A percentile compares a stretch with the other conserved stretches of the same genome.
These are phyloP conservation scores for Fusarium robinianum DNA, from an alignment of 2,329 filamentous ascomycete genomes.

Conservation along the genomic window DNA sequence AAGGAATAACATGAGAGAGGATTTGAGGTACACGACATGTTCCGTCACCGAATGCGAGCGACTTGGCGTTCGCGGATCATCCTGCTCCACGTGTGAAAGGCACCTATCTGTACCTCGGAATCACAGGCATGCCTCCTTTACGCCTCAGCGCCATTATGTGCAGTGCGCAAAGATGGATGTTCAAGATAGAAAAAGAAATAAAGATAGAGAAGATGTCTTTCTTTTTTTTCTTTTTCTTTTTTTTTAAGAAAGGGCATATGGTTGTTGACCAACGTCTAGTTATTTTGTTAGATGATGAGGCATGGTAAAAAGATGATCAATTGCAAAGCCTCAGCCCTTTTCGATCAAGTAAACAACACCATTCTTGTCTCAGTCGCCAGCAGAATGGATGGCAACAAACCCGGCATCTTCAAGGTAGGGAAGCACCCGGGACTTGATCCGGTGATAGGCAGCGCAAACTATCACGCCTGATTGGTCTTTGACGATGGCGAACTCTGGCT, in stretches of 20 bases:
- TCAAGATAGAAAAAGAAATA: too few relatives aligned
- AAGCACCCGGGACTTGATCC: constrained; percentile 17
- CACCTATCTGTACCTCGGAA: constrained; percentile 9
- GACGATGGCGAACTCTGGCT: constrained; percentile 32
- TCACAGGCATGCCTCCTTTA: constrained; percentile 4
- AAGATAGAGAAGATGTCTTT: too few relatives aligned
- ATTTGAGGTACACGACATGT: constrained; percentile 5
- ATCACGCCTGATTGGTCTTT: constrained; percentile 35
- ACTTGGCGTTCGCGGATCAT: constrained; percentile 11
- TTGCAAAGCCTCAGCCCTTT: constrained; percentile 2
- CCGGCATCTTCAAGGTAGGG: constrained; percentile 24
- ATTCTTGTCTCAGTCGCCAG: constrained; percentile 18
- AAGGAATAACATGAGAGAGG: too few relatives aligned
- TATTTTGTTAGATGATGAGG: constrained; percentile 2
- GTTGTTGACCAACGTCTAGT: neutral
- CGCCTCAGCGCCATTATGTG: too few relatives aligned
- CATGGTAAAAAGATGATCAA: constrained; percentile 2
- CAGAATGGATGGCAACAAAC: constrained; percentile 9
- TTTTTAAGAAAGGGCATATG: too few relatives aligned
- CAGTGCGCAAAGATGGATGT: too few relatives aligned
- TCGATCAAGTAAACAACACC: constrained; percentile 2
- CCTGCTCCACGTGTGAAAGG: constrained; percentile 3
- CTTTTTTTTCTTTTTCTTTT: too few relatives aligned
- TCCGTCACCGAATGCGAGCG: constrained; percentile 1
- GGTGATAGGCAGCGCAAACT: constrained; percentile 34